Conservation (phyloP, 2,329 filamentous ascomycete species). For the Anisogramma anomala region DNA sequence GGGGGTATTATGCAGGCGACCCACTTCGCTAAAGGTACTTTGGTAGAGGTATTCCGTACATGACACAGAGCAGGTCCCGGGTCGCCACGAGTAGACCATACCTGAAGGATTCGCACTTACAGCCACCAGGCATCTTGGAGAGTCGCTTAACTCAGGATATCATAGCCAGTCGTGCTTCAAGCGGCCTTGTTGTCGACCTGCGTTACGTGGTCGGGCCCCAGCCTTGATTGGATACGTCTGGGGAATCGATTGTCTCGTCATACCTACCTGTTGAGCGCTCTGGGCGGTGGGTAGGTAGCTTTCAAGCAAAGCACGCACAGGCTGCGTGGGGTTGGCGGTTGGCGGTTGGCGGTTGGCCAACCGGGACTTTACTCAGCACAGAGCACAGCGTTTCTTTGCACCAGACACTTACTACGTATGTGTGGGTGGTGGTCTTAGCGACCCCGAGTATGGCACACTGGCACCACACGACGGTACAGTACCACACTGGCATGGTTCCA, state of each 20-base stretch:
- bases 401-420: conserved; percentile 20
- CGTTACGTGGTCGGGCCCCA: neutral
- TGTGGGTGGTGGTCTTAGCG: conserved; percentile 17
- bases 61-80: conserved; percentile 1
- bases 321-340: neutral
- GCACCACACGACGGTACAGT: conserved; percentile 10
- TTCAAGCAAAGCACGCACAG: too few relatives aligned
- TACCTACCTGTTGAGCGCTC: neutral
- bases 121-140: conserved; percentile 2
- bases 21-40: neutral
- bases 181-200: neutral
- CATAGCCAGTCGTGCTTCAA: neutral
- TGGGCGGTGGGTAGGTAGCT: too few relatives aligned
- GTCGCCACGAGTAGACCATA: conserved; percentile 2
- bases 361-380: conserved; percentile 6
- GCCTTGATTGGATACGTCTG: neutral
- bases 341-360: neutral
- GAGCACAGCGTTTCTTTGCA: conserved; percentile 7
- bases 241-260: neutral
- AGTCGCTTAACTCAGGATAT: neutral
- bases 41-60: too few relatives aligned
- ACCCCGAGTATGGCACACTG: conserved; percentile 14
- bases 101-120: neutral
- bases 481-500: conserved; percentile 15
- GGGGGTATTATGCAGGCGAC: neutral